These are phyloP conservation scores for Ceratocystis huliohia DNA, from an alignment of 2,329 filamentous ascomycete genomes.

Conservation along the genomic window DNA sequence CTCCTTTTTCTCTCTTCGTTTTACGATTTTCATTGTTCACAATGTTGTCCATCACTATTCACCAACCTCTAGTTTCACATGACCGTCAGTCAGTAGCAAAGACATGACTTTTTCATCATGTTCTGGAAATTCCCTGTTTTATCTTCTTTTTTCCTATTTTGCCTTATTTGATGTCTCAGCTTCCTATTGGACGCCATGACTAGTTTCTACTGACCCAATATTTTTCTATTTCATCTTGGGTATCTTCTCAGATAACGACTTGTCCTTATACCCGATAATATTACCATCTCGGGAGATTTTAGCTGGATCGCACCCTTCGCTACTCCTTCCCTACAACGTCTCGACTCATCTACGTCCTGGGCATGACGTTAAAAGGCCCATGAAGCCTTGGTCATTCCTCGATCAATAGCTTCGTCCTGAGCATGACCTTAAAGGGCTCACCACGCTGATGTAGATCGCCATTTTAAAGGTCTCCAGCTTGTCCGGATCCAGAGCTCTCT, in stretches of 20 bases:
- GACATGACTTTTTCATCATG: not conserved
- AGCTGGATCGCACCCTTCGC: not conserved
- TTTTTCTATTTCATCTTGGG: not conserved
- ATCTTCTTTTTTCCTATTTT: not conserved
- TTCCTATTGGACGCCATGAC: not conserved
- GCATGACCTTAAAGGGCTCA: conserved; percentile 12
- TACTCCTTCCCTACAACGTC: not conserved
- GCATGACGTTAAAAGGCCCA: conserved; percentile 33
- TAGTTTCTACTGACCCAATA: not conserved
- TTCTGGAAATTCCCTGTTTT: not conserved
- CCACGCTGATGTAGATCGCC: conserved; percentile 15
- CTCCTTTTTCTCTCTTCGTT: not conserved
- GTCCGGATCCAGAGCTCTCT: conserved; percentile 7
- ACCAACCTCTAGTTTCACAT: not conserved
- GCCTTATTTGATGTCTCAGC: not conserved
- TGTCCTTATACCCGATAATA: not conserved
- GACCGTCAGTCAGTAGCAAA: too few relatives aligned
- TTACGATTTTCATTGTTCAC: not conserved
- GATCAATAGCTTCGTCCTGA: conserved; percentile 12
- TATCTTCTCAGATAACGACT: not conserved
- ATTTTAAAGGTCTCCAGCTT: conserved; percentile 17
- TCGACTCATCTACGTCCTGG: conserved; percentile 27
- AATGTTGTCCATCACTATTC: not conserved
- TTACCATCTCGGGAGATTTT: not conserved
- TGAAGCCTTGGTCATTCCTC: conserved; percentile 6